A percentile compares a stretch with the other conserved stretches of the same genome.
Evolutionary conservation across 2,329 filamentous ascomycete species (phyloP).

Genomic region (Cytospora chrysosperma): DNA sequence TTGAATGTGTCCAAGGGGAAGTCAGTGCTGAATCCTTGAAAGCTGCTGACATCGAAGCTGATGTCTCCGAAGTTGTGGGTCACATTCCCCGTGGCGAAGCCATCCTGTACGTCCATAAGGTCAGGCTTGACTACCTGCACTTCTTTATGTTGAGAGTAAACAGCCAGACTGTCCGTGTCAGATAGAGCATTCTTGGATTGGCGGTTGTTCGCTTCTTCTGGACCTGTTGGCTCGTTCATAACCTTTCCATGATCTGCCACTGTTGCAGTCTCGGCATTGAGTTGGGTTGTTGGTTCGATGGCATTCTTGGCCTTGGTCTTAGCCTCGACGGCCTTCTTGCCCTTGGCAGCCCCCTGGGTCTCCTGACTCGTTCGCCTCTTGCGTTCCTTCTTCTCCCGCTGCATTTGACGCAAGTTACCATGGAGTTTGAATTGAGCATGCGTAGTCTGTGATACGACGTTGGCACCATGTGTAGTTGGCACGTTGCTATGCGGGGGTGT

Average conservation of each 20-base stretch:
- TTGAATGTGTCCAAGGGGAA: constrained; percentile 8
- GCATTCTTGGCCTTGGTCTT: neutral
- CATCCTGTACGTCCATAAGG: neutral
- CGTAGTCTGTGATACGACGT: neutral
- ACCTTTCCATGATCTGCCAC: neutral
- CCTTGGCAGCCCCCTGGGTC: neutral
- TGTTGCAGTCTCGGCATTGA: neutral
- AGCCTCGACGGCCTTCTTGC: neutral
- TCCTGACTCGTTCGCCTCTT: neutral
- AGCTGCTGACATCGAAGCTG: neutral
- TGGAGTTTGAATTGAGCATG: constrained; percentile 6
- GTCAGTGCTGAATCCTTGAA: neutral
- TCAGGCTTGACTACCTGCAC: neutral
- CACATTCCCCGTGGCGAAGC: neutral
- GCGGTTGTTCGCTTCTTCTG: neutral
- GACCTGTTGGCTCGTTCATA: neutral
- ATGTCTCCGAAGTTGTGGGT: neutral
- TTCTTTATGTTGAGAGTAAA: neutral
- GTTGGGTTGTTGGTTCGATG: neutral
- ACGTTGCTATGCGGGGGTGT: neutral
- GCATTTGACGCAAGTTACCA: neutral
- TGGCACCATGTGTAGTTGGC: neutral
- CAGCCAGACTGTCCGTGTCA: neutral
- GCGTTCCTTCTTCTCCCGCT: constrained; percentile 1
- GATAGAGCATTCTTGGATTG: neutral